Evolutionary conservation across 208 protist species (phyloP).

Genomic region (Trypanosomatidae sp.): DNA sequence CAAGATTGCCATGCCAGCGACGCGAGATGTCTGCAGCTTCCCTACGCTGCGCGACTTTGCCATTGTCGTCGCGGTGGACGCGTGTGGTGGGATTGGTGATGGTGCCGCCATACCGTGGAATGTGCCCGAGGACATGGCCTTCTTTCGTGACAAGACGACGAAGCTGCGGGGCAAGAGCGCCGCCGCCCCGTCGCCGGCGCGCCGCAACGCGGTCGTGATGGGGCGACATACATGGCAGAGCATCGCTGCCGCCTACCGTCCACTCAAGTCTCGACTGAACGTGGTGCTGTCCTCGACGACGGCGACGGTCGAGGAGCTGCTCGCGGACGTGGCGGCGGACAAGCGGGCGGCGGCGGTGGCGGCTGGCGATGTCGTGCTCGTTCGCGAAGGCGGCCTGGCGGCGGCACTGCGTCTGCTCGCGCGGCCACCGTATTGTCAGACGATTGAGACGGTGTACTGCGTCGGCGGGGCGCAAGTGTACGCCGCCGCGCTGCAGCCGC

Average conservation of each 20-base stretch:
- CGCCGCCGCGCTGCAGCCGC: conserved; percentile 36
- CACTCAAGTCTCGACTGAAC: conserved; percentile 85
- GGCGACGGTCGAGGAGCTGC: conserved; percentile 20
- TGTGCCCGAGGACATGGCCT: conserved; percentile 80
- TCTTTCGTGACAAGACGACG: conserved; percentile 74
- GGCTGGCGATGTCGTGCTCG: conserved; percentile 14
- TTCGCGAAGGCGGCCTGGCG: conserved; percentile 37
- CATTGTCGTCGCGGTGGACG: conserved; percentile 61
- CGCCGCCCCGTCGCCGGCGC: conserved; percentile 9
- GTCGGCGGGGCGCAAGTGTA: conserved; percentile 89
- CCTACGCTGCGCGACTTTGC: conserved; percentile 48
- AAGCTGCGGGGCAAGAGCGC: conserved; percentile 57
- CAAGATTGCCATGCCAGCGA: conserved; percentile 64
- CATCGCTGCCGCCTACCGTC: conserved; percentile 82
- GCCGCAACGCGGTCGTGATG: conserved; percentile 94
- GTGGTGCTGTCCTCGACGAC: conserved; percentile 72
- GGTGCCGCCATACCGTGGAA: conserved; percentile 70
- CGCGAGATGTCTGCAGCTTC: conserved; percentile 22
- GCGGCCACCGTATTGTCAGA: conserved; percentile 25
- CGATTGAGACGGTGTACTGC: conserved; percentile 85
- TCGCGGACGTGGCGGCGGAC: conserved; percentile 22
- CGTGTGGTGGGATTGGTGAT: conserved; percentile 67
- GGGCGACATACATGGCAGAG: conserved; percentile 95
- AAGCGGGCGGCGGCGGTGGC: conserved; percentile 22
- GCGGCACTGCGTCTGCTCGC: conserved; percentile 43